These are phyloP conservation scores for Cladorrhinum samala DNA, from an alignment of 495 filamentous ascomycete genomes.

Conservation along the genomic window DNA sequence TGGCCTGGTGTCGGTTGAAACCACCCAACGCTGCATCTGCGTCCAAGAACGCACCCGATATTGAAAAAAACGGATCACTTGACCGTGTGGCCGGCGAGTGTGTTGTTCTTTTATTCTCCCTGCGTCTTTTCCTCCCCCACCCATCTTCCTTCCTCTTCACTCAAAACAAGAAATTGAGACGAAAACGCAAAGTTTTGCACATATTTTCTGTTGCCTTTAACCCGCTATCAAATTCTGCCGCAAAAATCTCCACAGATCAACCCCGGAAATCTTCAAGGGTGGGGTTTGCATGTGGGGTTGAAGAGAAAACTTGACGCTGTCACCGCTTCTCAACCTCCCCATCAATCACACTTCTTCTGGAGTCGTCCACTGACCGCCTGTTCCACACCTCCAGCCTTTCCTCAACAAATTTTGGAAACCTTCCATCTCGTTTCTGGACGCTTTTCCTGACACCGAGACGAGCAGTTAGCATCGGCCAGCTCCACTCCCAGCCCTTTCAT, in stretches of 20 bases:
- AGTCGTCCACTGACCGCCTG: background rate
- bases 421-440: background rate
- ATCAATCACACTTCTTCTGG: background rate
- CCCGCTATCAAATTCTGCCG: too few relatives aligned
- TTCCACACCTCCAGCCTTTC: background rate
- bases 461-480: background rate
- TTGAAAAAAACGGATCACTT: background rate
- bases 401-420: slow-evolving; percentile 1
- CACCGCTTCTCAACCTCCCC: background rate
- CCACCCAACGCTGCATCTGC: background rate
- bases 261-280: background rate
- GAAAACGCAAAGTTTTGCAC: too few relatives aligned
- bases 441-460: background rate
- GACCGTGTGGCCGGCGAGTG: too few relatives aligned
- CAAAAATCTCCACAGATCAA: background rate
- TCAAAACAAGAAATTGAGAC: too few relatives aligned
- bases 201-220: too few relatives aligned
- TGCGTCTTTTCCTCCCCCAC: background rate
- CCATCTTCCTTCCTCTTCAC: background rate
- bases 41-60: background rate
- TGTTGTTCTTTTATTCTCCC: background rate
- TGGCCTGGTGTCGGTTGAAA: background rate
- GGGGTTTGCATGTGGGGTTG: background rate
- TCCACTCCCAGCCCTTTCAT: too few relatives aligned
- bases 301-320: background rate